phyloP scores from a whole-genome alignment of 164 flowering plant species.

The Echeveria elegans region DNA sequence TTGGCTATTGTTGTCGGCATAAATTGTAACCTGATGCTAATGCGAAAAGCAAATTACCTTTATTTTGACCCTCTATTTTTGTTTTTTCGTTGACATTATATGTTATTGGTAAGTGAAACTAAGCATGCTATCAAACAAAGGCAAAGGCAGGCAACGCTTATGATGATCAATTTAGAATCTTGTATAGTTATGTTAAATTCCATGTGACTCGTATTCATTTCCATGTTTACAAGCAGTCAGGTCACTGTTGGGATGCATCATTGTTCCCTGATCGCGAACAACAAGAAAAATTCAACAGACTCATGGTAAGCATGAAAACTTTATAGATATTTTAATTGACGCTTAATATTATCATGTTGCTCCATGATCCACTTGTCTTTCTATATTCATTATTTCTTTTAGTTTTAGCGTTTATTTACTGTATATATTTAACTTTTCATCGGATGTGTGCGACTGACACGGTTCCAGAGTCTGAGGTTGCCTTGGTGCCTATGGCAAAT shows the following conservation, averaged over 20 bases:
- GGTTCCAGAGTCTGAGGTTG: slow-evolving; percentile 96
- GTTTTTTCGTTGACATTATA: not conserved
- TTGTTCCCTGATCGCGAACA: slow-evolving; percentile 69
- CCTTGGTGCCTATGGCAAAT: slow-evolving; percentile 90
- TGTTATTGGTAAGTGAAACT: not conserved
- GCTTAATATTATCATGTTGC: not conserved
- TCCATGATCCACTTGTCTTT: slow-evolving; percentile 2
- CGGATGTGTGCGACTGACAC: slow-evolving; percentile 52
- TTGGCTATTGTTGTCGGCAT: not conserved
- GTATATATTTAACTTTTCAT: slow-evolving; percentile 17
- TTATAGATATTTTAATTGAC: not conserved
- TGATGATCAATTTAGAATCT: not conserved
- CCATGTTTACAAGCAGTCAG: slow-evolving; percentile 32
- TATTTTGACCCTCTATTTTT: not conserved
- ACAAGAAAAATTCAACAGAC: slow-evolving; percentile 94
- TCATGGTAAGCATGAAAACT: slow-evolving; percentile 65
- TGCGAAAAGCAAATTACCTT: not conserved
- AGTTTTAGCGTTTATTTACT: too few species aligned
- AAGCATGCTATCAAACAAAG: not conserved
- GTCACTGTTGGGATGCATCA: slow-evolving; percentile 63
- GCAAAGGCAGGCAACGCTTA: not conserved
- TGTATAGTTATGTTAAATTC: too few species aligned
- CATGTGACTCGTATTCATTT: not conserved
- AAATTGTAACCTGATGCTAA: not conserved
- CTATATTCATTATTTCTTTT: too few species aligned